These are phyloP conservation scores for Rubroshorea leprosula DNA, from an alignment of 345 rosid species.

Conservation along the genomic window DNA sequence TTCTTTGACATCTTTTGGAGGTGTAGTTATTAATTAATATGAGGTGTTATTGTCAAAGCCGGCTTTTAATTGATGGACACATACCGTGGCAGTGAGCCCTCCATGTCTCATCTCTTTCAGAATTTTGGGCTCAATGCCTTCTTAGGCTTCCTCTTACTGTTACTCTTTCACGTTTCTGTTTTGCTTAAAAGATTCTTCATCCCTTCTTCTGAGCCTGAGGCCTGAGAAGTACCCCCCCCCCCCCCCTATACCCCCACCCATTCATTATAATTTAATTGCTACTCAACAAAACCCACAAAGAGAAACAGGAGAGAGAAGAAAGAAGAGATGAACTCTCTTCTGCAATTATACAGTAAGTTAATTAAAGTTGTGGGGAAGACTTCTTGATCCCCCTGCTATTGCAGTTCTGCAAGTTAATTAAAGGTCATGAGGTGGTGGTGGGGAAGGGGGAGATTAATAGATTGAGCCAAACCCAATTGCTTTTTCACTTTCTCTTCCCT, in stretches of 20 bases:
- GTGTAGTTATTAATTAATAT: background rate
- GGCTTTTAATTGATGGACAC: background rate
- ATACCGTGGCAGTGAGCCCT: slow-evolving; percentile 5
- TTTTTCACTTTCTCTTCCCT: background rate
- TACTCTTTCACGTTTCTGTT: too few relatives aligned
- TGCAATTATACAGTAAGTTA: slow-evolving; percentile 12
- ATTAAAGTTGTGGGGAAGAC: too few relatives aligned
- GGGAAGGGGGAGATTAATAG: slow-evolving; percentile 11
- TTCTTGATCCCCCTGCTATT: too few relatives aligned
- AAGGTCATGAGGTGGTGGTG: background rate
- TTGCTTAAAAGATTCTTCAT: slow-evolving; percentile 8
- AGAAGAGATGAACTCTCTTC: too few relatives aligned
- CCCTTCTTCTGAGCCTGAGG: too few relatives aligned
- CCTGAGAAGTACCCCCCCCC: too few relatives aligned
- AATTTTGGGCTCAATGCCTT: slow-evolving; percentile 27
- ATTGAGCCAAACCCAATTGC: too few relatives aligned
- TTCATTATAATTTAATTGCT: slow-evolving; percentile 1
- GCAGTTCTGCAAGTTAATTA: too few relatives aligned
- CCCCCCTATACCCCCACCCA: slow-evolving; percentile 11
- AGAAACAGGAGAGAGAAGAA: background rate
- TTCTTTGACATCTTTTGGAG: too few relatives aligned
- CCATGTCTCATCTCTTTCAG: slow-evolving; percentile 22
- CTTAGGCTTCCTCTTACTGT: too few relatives aligned
- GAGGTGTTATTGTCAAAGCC: background rate
- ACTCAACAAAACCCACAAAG: background rate